Conservation (phyloP, 2,329 filamentous ascomycete genomes). For the Pseudonectria foliicola region DNA sequence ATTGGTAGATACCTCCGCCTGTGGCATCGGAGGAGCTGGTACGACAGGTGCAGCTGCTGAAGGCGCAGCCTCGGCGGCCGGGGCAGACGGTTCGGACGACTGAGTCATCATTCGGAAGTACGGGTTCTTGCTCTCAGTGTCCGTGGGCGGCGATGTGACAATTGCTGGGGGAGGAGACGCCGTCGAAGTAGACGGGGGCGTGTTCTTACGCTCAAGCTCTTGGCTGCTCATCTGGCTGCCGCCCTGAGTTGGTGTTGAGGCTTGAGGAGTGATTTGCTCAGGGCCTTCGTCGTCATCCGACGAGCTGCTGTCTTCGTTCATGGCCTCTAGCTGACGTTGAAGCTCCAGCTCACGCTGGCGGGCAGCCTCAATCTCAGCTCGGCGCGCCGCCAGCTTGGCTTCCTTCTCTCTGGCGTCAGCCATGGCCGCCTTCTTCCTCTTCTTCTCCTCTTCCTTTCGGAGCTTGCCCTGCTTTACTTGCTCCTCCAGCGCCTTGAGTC, state of each 20-base stretch:
- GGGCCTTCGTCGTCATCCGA: constrained; percentile 77
- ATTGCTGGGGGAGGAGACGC: constrained; percentile 43
- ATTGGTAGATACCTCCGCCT: constrained; percentile 70
- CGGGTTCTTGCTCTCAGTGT: constrained; percentile 83
- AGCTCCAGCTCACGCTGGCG: constrained; percentile 85
- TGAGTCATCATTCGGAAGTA: constrained; percentile 88
- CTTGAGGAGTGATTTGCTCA: constrained; percentile 58
- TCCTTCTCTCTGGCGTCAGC: constrained; percentile 87
- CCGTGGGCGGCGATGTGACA: constrained; percentile 48
- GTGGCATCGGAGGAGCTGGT: constrained; percentile 31
- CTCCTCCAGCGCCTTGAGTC: constrained; percentile 83
- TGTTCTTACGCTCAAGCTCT: constrained; percentile 45
- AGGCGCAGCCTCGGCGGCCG: constrained; percentile 28
- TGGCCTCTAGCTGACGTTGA: constrained; percentile 73
- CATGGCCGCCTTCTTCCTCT: constrained; percentile 78
- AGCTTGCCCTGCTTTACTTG: constrained; percentile 90
- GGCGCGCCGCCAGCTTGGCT: constrained; percentile 70
- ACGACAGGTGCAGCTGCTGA: constrained; percentile 35
- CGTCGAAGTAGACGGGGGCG: constrained; percentile 43
- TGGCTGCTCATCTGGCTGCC: constrained; percentile 46
- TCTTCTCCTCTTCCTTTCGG: constrained; percentile 95
- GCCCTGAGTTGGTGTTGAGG: constrained; percentile 49
- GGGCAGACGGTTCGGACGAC: constrained; percentile 33
- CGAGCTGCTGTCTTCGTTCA: constrained; percentile 66
- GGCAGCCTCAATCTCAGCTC: constrained; percentile 86